Base-by-base conservation (phyloP, 805 yeast species). In the Kuraishia capsulata region DNA sequence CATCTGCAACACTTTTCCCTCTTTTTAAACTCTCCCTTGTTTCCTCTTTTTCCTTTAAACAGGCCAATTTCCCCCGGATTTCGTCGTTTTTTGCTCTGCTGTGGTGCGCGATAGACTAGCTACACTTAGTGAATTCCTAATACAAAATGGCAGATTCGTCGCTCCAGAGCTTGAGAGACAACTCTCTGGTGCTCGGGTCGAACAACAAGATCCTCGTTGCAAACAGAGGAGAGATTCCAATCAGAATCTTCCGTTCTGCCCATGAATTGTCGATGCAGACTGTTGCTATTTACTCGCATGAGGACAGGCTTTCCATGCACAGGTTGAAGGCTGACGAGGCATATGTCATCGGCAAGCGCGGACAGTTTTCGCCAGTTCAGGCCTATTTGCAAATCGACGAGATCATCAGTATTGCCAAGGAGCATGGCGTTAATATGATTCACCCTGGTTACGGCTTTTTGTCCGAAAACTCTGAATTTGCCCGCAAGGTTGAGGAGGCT, bases 261-360 rank as follows among this genome's bases (percentile, higher is more conserved):
- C 98, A 92, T 65, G 98, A 90, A 64, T 71, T 90, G 54, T 83
- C 95, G 18, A 86, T 92, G 95, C 88, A 85, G 55, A 89, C 98
- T 0, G 96, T 92, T 31, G 98, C 97, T 34, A 82, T 90, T 56
- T 90, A 88, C 62, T 88, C 97, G 26, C 95, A 90, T 59, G 97
- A 92, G 64, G 98, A 90, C 61, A 71, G 95, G 45, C 70, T 90
- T 52, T 82, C 95, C 10, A 86, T 88, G 89, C 97, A 92, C 66
- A 73, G 97, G 54, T 69, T 90, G 57, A 92, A 87, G 64, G 92
- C 96, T 11, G 96, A 87, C 57, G 96, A 87, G 64, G 84, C 95
- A 26, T 90, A 89, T 53, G 92, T 79, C 43, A 84, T 90, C 54
- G 98, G 97, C 40, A 76, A 74, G 47, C 76, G 78, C 53, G 96